Base-by-base conservation (phyloP, 2,329 filamentous ascomycete genomes). In the Aspergillus terreus region DNA sequence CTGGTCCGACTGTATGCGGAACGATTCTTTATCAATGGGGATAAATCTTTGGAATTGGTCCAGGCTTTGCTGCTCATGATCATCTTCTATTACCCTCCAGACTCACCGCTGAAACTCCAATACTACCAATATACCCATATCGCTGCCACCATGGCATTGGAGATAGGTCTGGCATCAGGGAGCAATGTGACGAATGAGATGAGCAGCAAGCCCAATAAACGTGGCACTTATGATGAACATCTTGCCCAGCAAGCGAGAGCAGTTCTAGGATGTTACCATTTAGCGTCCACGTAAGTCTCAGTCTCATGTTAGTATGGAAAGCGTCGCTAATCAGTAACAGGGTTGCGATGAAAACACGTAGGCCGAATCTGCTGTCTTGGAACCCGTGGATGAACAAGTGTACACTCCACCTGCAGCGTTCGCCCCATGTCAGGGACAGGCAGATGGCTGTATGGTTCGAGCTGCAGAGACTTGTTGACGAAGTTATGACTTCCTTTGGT, bases 81-180 rank as follows among this genome's bases (percentile, higher is more conserved):
- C 21, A 63, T 79, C 35, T 80, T 76, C 68, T 80, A 79, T 57
- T 72, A 72, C 56, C 77, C 78, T 3, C 76, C 78, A 2, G 69
- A 72, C 15, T 72, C 75, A 49, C 77, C 75, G 47, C 66, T 74
- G 51, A 71, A 74, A 54, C 57, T 79, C 51, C 78, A 79, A 49
- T 74, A 77, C 58, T 79, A 78, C 60, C 76, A 80, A 58, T 76
- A 79, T 52, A 75, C 77, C 23, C 76, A 79, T 54, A 76, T 79
- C 57, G 77, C 77, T 7, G 73, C 75, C 25, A 76, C 76, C 1
- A 79, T 80, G 76, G 77, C 73, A 3, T 60, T 75, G 58, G 74
- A 76, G 44, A 72, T 76, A 46, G 72, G 73, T 1, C 57, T 70
- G 35, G 67, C 67, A 15, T 66, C 66, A 4, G 67, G 66, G 44